Conservation (phyloP, 306 rosid genomes). For the Styphnolobium japonicum region DNA sequence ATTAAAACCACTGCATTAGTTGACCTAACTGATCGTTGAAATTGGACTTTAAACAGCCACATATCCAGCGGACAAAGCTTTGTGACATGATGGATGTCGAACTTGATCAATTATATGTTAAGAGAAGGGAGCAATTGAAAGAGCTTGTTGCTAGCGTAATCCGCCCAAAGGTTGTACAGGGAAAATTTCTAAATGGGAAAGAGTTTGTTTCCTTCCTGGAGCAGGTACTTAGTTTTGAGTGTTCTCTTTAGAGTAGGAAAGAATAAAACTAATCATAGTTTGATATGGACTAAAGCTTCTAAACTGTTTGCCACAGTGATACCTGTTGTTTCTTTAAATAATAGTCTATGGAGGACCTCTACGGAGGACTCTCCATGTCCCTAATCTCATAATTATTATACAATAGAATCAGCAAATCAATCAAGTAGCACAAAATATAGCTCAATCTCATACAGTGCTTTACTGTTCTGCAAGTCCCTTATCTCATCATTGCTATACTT, state of each 20-base stretch:
- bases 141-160: slow-evolving; percentile 73
- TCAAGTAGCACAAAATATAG: neutral
- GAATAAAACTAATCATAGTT: neutral
- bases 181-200: slow-evolving; percentile 74
- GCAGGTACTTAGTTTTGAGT: slow-evolving; percentile 57
- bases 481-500: neutral
- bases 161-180: slow-evolving; percentile 89
- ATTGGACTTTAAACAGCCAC: slow-evolving; percentile 72
- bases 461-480: neutral
- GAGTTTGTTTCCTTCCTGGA: slow-evolving; percentile 81
- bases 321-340: neutral
- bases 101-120: slow-evolving; percentile 73
- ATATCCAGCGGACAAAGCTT: slow-evolving; percentile 89
- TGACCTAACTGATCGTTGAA: slow-evolving; percentile 5
- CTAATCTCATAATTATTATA: neutral
- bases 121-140: slow-evolving; percentile 76
- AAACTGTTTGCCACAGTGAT: slow-evolving; percentile 1
- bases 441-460: neutral
- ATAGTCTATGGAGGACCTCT: neutral
- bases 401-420: neutral
- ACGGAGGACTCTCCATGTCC: neutral
- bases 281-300: slow-evolving; percentile 12
- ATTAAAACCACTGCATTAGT: neutral
- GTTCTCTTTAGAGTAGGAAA: neutral
- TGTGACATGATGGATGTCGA: slow-evolving; percentile 92